Evolutionary conservation across 2,329 filamentous ascomycete genomes (phyloP), one percentile per base, ranked within the genome.

Genomic region (Alternaria metachromatica): DNA sequence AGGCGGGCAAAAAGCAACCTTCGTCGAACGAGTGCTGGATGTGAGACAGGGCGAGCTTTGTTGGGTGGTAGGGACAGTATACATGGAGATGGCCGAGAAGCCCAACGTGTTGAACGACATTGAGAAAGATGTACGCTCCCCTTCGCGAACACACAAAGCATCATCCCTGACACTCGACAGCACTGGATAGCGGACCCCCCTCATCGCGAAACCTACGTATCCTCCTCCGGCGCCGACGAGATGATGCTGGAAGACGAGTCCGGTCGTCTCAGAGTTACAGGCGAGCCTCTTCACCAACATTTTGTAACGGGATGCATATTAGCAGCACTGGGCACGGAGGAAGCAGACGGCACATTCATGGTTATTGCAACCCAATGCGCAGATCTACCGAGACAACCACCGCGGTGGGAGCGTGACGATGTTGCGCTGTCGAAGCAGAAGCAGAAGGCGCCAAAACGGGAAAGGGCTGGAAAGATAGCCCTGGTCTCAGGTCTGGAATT

Each of bases 1-100:
- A 69, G 92, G 88, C 7, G 92, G 89, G 41, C 93, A 97, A 78
- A 84, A 84, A 60, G 93, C 93, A 11, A 87, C 86, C 70, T 88
- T 86, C 69, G 94, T 96, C 15, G 92, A 97, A 30, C 87, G 96
- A 71, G 96, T 99, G 63, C 87, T 99, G 28, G 95, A 99, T 81
- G 96, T 99, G 55, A 89, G 95, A 64, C 96, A 98, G 83, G 96
- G 96, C 67, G 90, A 97, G 82, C 84, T 98, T 37, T 98, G 95
- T 82, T 99, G 95, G 94, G 92, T 99, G 15, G 87, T 90, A 0
- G 96, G 96, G 15, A 99, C 96, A 0, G 89, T 98, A 30, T 99
- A 97, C 80, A 97, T 98, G 91, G 93, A 98, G 68, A 94, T 99
- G 93, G 88, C 92, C 3, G 81, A 97, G 74, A 99, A 99, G 82